A percentile compares a stretch with the other conserved stretches of the same genome.
phyloP scores from a whole-genome alignment of 2,329 filamentous ascomycete species.

The Tricladium varicosporioides region DNA sequence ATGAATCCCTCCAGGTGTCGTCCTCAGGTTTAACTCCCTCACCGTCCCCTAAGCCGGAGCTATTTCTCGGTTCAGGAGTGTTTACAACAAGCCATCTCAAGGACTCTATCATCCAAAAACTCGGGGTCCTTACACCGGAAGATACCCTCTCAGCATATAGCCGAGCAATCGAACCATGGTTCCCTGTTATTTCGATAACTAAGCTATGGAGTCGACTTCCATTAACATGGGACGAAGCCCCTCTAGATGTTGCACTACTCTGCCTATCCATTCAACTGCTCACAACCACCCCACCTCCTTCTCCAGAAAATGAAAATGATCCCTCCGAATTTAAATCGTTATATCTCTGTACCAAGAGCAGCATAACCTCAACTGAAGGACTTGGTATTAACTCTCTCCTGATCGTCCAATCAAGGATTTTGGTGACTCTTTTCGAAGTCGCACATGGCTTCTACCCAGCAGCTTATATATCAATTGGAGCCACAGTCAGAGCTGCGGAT shows the following conservation, averaged over 20 bases:
- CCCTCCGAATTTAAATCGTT: constrained; percentile 14
- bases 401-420: constrained; percentile 17
- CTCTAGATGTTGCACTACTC: constrained; percentile 17
- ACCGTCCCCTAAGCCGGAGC: constrained; percentile 8
- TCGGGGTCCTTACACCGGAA: constrained; percentile 10
- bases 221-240: constrained; percentile 16
- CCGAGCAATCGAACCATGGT: constrained; percentile 19
- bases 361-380: constrained; percentile 15
- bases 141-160: constrained; percentile 13
- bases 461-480: constrained; percentile 23
- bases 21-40: constrained; percentile 16
- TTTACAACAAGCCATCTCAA: constrained; percentile 15
- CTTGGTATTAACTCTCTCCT: constrained; percentile 20
- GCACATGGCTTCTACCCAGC: constrained; percentile 22
- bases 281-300: constrained; percentile 5
- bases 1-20: constrained; percentile 8
- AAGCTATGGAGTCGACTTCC: constrained; percentile 15
- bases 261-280: constrained; percentile 20
- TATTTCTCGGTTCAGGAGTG: constrained; percentile 3
- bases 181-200: constrained; percentile 17
- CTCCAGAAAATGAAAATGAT: constrained; percentile 7
- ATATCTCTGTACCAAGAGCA: constrained; percentile 20
- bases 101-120: constrained; percentile 15
- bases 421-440: constrained; percentile 24
- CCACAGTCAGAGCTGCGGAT: constrained; percentile 18